phyloP scores from a whole-genome alignment of 2,329 filamentous ascomycete genomes.

The Epichloe sylvatica region DNA sequence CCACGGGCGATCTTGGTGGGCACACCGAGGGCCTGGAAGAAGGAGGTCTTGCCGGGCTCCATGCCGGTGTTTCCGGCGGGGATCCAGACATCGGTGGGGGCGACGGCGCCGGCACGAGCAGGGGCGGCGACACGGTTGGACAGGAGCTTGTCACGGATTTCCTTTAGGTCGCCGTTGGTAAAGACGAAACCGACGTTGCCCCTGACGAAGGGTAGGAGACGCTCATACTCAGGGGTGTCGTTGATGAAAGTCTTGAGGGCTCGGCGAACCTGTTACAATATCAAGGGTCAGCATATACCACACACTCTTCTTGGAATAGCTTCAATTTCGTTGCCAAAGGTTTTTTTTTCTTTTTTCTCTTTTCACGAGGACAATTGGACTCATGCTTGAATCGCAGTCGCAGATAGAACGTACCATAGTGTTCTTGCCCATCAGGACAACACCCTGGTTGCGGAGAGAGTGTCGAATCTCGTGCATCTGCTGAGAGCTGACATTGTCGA shows the following conservation, averaged over 20 bases:
- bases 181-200: constrained; percentile 99
- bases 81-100: constrained; percentile 83
- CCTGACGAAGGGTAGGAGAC: constrained; percentile 87
- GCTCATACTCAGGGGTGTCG: constrained; percentile 95
- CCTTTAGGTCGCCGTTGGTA: constrained; percentile 94
- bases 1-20: constrained; percentile 99
- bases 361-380: too few species aligned
- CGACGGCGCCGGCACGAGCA: constrained; percentile 93
- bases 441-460: constrained; percentile 76
- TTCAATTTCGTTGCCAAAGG: neutral
- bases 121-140: constrained; percentile 95
- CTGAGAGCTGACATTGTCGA: constrained; percentile 99
- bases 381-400: neutral
- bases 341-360: too few species aligned
- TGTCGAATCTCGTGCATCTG: constrained; percentile 99
- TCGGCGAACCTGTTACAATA: constrained; percentile 59
- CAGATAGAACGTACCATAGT: constrained; percentile 65
- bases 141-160: constrained; percentile 83
- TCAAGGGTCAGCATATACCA: constrained; percentile 8
- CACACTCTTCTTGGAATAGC: neutral
- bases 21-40: constrained; percentile 99
- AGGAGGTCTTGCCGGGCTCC: constrained; percentile 99
- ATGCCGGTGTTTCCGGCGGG: constrained; percentile 99
- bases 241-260: constrained; percentile 86
- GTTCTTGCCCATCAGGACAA: constrained; percentile 99